Percentiles rank a stretch among this genome's conserved stretches.
phyloP scores from a whole-genome alignment of 1,139 yeast genomes.

The Yamadazyma buinensis region DNA sequence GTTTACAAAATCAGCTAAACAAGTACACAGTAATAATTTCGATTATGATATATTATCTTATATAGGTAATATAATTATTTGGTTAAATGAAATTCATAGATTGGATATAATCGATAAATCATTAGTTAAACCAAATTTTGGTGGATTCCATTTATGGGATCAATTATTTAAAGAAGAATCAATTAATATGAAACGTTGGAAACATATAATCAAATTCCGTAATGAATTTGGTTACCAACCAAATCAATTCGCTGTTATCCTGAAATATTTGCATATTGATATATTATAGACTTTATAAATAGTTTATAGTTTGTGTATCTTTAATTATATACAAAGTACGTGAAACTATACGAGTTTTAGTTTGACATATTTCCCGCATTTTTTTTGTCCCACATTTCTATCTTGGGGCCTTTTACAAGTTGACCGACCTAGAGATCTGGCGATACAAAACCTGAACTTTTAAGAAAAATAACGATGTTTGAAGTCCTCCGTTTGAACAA shows the following conservation, averaged over 20 bases:
- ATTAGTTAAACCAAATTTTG: slow-evolving; percentile 25
- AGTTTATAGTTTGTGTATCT: too few species aligned
- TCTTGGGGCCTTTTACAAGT: too few species aligned
- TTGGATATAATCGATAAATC: slow-evolving; percentile 9
- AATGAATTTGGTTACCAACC: slow-evolving; percentile 38
- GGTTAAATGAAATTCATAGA: slow-evolving; percentile 27
- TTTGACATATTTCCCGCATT: too few species aligned
- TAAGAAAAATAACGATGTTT: background rate
- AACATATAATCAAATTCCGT: slow-evolving; percentile 40
- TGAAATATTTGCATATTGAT: slow-evolving; percentile 33
- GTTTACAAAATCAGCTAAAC: slow-evolving; percentile 33
- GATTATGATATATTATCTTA: slow-evolving; percentile 40
- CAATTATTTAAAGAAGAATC: slow-evolving; percentile 32
- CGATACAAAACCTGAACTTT: too few species aligned
- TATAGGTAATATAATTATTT: slow-evolving; percentile 40
- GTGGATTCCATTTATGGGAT: slow-evolving; percentile 48
- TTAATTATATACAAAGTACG: too few species aligned
- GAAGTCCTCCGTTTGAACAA: slow-evolving; percentile 2
- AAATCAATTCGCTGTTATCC: slow-evolving; percentile 40
- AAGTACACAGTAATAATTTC: slow-evolving; percentile 33
- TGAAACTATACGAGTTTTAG: too few species aligned
- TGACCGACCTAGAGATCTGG: too few species aligned
- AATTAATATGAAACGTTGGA: slow-evolving; percentile 45
- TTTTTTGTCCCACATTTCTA: too few species aligned
- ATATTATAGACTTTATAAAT: slow-evolving; percentile 4